These are phyloP conservation scores for Coniophora puteana DNA, from an alignment of 1,284 basidiomycete species.

Conservation along the genomic window DNA sequence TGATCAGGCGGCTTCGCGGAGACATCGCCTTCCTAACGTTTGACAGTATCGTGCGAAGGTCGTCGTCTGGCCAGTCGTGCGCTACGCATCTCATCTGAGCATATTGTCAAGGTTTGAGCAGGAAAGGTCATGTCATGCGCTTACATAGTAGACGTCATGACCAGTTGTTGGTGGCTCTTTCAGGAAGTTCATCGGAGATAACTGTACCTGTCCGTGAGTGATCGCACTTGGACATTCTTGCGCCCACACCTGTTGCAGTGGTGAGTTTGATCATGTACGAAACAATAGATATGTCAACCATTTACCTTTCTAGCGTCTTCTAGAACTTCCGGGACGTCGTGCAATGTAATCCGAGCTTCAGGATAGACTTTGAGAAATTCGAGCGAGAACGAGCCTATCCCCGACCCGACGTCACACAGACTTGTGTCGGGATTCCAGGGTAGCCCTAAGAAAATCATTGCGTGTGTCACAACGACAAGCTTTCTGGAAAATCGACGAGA, in stretches of 20 bases:
- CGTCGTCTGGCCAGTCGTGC: slow-evolving; percentile 28
- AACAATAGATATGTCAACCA: too few relatives aligned
- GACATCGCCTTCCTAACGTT: slow-evolving; percentile 25
- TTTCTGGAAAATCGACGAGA: background rate
- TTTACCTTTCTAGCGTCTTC: too few relatives aligned
- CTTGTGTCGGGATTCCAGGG: background rate
- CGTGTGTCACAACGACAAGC: too few relatives aligned
- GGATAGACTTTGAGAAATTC: background rate
- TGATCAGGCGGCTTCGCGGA: slow-evolving; percentile 25
- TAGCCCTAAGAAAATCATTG: background rate
- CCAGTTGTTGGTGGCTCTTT: too few relatives aligned
- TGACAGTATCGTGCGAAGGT: slow-evolving; percentile 25
- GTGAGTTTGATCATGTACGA: too few relatives aligned
- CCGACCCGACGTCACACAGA: background rate
- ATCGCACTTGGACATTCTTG: too few relatives aligned
- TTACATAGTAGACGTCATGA: too few relatives aligned
- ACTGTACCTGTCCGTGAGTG: too few relatives aligned
- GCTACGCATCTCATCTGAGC: background rate
- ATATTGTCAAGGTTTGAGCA: background rate
- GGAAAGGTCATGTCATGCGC: background rate
- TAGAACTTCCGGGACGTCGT: too few relatives aligned
- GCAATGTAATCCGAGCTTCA: too few relatives aligned
- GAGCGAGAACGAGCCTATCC: background rate
- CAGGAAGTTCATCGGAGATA: too few relatives aligned
- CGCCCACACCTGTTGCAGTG: too few relatives aligned